Evolutionary conservation across 768 basidiomycete species (phyloP).

Genomic region (Boletus pseudopeckii): DNA sequence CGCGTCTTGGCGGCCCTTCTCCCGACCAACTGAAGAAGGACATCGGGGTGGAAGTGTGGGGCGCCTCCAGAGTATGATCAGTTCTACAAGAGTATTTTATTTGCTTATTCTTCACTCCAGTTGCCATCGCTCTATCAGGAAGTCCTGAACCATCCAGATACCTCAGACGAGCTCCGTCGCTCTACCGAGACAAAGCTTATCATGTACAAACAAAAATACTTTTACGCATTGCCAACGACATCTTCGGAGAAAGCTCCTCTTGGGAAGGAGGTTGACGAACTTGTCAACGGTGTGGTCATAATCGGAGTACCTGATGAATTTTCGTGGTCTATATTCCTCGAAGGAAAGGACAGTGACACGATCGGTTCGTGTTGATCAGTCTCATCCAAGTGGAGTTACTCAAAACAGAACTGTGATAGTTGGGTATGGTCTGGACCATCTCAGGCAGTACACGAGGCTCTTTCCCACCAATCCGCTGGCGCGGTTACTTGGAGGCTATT

Average conservation of each 20-base stretch:
- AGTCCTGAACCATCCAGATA: constrained; percentile 75
- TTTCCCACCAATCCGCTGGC: constrained; percentile 63
- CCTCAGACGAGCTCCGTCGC: constrained; percentile 77
- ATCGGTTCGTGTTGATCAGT: constrained; percentile 49
- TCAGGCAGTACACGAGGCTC: constrained; percentile 59
- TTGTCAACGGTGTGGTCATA: constrained; percentile 73
- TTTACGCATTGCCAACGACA: constrained; percentile 55
- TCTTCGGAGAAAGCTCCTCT: constrained; percentile 43
- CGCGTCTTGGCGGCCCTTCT: constrained; percentile 64
- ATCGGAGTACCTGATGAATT: constrained; percentile 73
- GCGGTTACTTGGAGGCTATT: constrained; percentile 61
- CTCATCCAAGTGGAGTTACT: background rate
- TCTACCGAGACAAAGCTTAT: constrained; percentile 74
- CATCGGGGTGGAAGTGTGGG: constrained; percentile 63
- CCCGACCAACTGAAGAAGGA: constrained; percentile 58
- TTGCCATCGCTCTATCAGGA: constrained; percentile 73
- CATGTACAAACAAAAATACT: constrained; percentile 54
- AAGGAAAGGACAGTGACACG: constrained; percentile 64
- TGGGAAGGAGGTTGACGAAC: constrained; percentile 61
- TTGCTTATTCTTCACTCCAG: constrained; percentile 35
- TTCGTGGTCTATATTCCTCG: constrained; percentile 79
- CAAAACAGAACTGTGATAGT: constrained; percentile 37
- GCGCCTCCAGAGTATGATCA: constrained; percentile 51
- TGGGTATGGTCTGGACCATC: constrained; percentile 52
- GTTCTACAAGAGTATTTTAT: background rate